Evolutionary conservation across 1,284 basidiomycete genomes (phyloP), one percentile per base, ranked within the genome.

Genomic region (Waitea zeae): DNA sequence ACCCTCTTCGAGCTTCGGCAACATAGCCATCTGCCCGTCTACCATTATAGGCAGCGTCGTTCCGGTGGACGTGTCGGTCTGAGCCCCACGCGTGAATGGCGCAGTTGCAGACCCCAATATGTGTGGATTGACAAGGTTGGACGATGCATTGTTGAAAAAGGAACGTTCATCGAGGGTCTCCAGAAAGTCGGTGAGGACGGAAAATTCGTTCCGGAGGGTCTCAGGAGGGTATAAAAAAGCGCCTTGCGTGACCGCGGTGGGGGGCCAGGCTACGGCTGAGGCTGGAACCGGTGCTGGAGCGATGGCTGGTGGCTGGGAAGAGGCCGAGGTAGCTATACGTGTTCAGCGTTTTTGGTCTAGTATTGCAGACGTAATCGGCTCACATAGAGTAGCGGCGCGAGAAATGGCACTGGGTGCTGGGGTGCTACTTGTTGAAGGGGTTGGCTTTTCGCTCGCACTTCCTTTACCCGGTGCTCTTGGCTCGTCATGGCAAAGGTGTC

Each of bases 401-500:
- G 57, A 56, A 5, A 45, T 47, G 19, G 51, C 49, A 17, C 53
- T 45, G 19, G 57, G 38, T 1, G 50, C 41, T 12, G 39, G 39
- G 13, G 38, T 39, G 24, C 45, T 39, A 19, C 48, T 24, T 9
- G 49, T 28, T 3, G 47, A 45, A 36, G 50, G 38, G 30, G 47
- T 37, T 22, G 54, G 55, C 41, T 68, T 70, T 28, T 70, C 66
- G 37, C 54, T 52, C 39, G 35, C 54, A 50, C 49, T 64, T 60
- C 5, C 7, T n/a, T n/a, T n/a, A n/a, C 9, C 7, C n/a, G 50
- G 43, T 3, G 65, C 67, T 39, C 79, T 69, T 35, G 70, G 70
- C 48, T 89, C 84, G 54, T 90, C 86, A 48, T 88, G 80, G 49
- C 87, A 92, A 7, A 90, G 62, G 56, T 90, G 83, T 0, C 84